Conservation (phyloP, 2,329 filamentous ascomycete genomes). For the Trichoderma cornu-damae region DNA sequence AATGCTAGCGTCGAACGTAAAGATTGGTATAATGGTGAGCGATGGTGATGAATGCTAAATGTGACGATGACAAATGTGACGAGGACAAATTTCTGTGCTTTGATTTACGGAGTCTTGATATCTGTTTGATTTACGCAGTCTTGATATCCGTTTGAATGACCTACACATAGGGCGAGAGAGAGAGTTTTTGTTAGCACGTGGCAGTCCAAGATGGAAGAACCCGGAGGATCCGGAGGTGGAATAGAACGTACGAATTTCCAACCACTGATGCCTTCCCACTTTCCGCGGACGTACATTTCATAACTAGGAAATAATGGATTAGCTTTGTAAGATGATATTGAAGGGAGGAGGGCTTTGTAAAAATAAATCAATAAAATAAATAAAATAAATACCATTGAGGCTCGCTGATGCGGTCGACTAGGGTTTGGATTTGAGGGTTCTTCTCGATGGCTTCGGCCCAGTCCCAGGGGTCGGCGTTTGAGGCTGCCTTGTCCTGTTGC, state of each 20-base stretch:
- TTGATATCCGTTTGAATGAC: conserved; percentile 16
- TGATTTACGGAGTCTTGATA: conserved; percentile 11
- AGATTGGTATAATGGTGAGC: conserved; percentile 1
- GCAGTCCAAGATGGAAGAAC: neutral
- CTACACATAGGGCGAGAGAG: neutral
- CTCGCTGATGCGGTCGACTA: conserved; percentile 14
- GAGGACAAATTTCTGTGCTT: neutral
- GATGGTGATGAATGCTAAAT: neutral
- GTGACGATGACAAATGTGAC: neutral
- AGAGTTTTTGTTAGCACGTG: too few species aligned
- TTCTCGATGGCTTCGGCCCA: conserved; percentile 6
- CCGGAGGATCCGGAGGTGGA: neutral
- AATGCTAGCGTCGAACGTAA: conserved; percentile 8
- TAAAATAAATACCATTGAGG: neutral
- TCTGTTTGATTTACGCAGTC: conserved; percentile 13
- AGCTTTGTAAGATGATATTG: too few species aligned
- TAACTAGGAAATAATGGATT: neutral
- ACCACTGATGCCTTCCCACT: conserved; percentile 14
- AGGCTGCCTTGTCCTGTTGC: conserved; percentile 3
- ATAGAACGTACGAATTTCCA: conserved; percentile 10
- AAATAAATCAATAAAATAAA: too few species aligned
- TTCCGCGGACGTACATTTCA: conserved; percentile 15
- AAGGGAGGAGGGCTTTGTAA: too few species aligned
- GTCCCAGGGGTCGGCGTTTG: conserved; percentile 5
- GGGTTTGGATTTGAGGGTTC: conserved; percentile 1